phyloP scores from a whole-genome alignment of 305 asterid genomes.

The Fraxinus albicans region DNA sequence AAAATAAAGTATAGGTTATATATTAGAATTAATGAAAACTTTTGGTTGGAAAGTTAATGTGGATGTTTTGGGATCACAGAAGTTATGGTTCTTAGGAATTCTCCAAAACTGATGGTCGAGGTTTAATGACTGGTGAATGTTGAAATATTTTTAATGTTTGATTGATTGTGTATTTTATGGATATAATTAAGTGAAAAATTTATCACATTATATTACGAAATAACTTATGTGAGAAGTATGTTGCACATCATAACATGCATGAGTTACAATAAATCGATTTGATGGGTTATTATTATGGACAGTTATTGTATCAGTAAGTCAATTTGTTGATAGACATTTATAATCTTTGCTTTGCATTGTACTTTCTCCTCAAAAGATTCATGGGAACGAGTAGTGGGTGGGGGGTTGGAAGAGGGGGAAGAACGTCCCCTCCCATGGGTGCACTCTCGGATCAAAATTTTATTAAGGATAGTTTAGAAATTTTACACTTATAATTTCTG shows the following conservation, averaged over 20 bases:
- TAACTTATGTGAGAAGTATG: background rate
- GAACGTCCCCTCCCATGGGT: too few species aligned
- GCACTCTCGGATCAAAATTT: too few species aligned
- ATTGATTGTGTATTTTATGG: background rate
- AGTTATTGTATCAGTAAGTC: too few species aligned
- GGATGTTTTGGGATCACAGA: background rate
- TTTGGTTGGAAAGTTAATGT: background rate
- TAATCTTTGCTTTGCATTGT: too few species aligned
- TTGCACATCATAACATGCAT: background rate
- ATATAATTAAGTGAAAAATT: background rate
- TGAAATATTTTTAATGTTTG: background rate
- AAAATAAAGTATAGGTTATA: background rate
- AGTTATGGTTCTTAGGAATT: background rate
- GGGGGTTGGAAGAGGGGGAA: too few species aligned
- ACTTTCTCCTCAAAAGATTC: too few species aligned
- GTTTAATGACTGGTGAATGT: background rate
- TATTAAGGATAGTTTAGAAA: too few species aligned
- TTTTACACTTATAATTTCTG: too few species aligned
- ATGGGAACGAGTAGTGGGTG: background rate
- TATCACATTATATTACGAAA: background rate
- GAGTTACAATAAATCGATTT: too few species aligned
- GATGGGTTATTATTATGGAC: too few species aligned
- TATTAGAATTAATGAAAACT: background rate
- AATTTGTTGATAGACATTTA: background rate
- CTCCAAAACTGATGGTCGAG: background rate